Base-by-base conservation (phyloP, 208 protist species). In the Acanthamoeba lenticulata region DNA sequence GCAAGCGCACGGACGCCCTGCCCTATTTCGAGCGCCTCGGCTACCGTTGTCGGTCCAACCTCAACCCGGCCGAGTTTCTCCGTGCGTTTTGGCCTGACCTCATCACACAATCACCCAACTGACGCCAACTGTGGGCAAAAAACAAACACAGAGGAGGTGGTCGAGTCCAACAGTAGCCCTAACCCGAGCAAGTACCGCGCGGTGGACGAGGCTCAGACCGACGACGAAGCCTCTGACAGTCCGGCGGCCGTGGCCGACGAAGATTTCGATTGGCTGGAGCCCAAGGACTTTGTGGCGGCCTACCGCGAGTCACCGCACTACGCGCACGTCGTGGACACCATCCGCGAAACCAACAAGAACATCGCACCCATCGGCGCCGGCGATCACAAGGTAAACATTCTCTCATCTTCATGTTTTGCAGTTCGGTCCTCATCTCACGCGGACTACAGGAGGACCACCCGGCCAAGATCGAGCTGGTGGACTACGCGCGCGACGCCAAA, bases 31-130 rank as follows among this genome's bases (percentile, higher is more conserved):
- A 77, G 34, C 3, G 17, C 0, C 36, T 94, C 19, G 95, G 95
- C 32, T 94, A 94, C 72, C 19, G 52, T n/a, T 96, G 95, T 60
- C 17, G 40, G 36, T 29, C 89, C 32, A 92, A 27, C 24, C 67
- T 88, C 27, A 96, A 96, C 57, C 94, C 69, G 34, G 94, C 95
- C 17, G 95, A 96, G 52, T 96, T 95, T n/a, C 92, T 95, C 36
- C 88, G 94, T 95, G 91, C 3, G 93, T 85, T 49, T 85, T 29
- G n/a, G n/a, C 21, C 57, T 15, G 0, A 60, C 5, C 44, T 45
- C 1, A 29, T 72, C 86, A 19, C 13, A 45, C 44, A 74, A 13
- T 24, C 27, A 45, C 29, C 24, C 69, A 36, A 9, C 47, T 1
- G 15, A 55, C 47, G 21, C 47, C 11, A 55, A 9, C 47, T 9